Percentiles rank a stretch among this genome's conserved stretches.
phyloP scores from a whole-genome alignment of 164 flowering plant genomes.

The Aristolochia contorta region DNA sequence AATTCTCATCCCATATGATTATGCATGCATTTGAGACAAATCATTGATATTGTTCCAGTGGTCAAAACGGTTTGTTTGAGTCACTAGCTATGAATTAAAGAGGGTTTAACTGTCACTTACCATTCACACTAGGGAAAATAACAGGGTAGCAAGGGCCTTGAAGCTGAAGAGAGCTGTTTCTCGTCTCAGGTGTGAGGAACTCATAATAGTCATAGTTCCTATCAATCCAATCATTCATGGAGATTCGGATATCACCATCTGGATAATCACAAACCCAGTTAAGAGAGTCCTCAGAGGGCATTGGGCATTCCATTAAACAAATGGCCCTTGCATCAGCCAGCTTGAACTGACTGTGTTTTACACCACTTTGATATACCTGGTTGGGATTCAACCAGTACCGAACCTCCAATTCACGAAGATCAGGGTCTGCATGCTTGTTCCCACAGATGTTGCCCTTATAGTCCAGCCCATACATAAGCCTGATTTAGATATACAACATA shows the following conservation, averaged over 20 bases:
- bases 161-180: constrained; percentile 89
- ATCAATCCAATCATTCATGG: constrained; percentile 77
- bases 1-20: too few relatives aligned
- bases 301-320: constrained; percentile 89
- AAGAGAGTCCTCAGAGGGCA: constrained; percentile 66
- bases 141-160: constrained; percentile 99
- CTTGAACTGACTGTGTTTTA: constrained; percentile 51
- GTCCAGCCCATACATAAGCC: constrained; percentile 89
- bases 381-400: constrained; percentile 85
- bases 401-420: constrained; percentile 70
- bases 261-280: constrained; percentile 99
- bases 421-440: constrained; percentile 62
- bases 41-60: too few relatives aligned
- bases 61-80: neutral
- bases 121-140: constrained; percentile 92
- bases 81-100: neutral
- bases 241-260: constrained; percentile 69
- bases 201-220: constrained; percentile 85
- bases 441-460: constrained; percentile 96
- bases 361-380: constrained; percentile 84
- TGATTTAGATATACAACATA: constrained; percentile 12
- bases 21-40: too few relatives aligned
- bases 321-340: constrained; percentile 70
- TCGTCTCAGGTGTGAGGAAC: constrained; percentile 74
- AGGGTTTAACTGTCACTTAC: constrained; percentile 26